Conservation (phyloP, 1,284 basidiomycete species). For the Singerocomus inundabilis region DNA sequence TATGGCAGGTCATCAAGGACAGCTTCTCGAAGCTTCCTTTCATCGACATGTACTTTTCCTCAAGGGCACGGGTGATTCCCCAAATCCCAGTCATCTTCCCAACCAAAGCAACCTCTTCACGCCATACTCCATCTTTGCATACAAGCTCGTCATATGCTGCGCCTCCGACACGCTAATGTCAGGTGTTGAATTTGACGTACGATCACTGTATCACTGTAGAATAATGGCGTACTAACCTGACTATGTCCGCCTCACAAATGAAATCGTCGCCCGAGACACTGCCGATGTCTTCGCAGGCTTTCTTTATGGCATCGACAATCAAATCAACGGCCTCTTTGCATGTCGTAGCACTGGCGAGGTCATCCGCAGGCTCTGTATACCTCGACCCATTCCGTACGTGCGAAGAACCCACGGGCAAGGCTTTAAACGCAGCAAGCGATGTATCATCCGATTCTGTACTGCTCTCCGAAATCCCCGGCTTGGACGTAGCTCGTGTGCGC, state of each 20-base stretch:
- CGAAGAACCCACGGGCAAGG: slow-evolving; percentile 65
- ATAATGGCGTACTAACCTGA: slow-evolving; percentile 54
- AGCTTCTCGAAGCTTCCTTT: too few species aligned
- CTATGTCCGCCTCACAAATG: slow-evolving; percentile 70
- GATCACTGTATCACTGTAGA: neutral
- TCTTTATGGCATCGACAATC: slow-evolving; percentile 68
- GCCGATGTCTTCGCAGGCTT: slow-evolving; percentile 68
- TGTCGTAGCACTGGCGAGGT: slow-evolving; percentile 56
- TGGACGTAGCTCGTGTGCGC: slow-evolving; percentile 23
- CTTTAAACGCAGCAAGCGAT: slow-evolving; percentile 73
- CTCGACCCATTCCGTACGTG: slow-evolving; percentile 52
- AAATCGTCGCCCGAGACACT: slow-evolving; percentile 44
- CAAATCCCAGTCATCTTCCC: too few species aligned
- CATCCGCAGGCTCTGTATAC: slow-evolving; percentile 60
- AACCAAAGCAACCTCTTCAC: slow-evolving; percentile 87
- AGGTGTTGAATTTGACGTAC: slow-evolving; percentile 11
- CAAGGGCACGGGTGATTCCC: too few species aligned
- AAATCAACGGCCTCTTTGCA: slow-evolving; percentile 76
- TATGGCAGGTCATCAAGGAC: too few species aligned
- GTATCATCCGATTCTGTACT: slow-evolving; percentile 31
- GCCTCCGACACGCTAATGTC: slow-evolving; percentile 70
- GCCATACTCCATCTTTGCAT: slow-evolving; percentile 89
- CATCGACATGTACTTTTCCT: too few species aligned
- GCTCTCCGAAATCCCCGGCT: slow-evolving; percentile 29
- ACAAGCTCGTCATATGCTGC: slow-evolving; percentile 75